Evolutionary conservation across 371 early-diverging fungal genomes (phyloP).

Genomic region (Apophysomyces trapeziformis): DNA sequence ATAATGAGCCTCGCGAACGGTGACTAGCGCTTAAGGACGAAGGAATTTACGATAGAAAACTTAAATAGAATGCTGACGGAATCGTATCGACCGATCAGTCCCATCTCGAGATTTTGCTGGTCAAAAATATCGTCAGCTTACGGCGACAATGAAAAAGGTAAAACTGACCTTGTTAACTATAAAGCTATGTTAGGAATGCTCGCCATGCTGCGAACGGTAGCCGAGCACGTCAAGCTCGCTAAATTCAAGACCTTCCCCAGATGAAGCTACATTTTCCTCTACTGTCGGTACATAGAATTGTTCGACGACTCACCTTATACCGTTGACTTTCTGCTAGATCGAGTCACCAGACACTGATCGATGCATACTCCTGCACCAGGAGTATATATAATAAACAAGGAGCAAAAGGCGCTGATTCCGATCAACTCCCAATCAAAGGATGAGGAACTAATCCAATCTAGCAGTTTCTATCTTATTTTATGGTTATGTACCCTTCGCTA

Average conservation of each 20-base stretch:
- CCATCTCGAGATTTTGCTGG: constrained; percentile 18
- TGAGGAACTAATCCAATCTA: not conserved
- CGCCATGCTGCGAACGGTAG: constrained; percentile 35
- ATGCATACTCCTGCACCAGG: constrained; percentile 35
- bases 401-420: constrained; percentile 31
- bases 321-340: constrained; percentile 25
- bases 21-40: no score
- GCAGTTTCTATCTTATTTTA: not conserved
- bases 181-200: constrained; percentile 39
- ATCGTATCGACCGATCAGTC: no score
- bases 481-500: not conserved
- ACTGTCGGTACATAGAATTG: constrained; percentile 34
- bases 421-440: not conserved
- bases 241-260: constrained; percentile 30
- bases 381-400: constrained; percentile 35
- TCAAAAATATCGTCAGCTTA: constrained; percentile 23
- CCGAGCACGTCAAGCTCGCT: constrained; percentile 26
- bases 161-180: constrained; percentile 26
- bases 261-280: constrained; percentile 30
- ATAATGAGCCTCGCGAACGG: no score
- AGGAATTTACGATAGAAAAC: no score
- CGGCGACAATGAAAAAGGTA: constrained; percentile 22
- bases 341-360: constrained; percentile 33
- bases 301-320: constrained; percentile 22
- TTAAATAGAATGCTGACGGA: no score